Evolutionary conservation across 2,329 filamentous ascomycete species (phyloP), one percentile per base, ranked within the genome.

Genomic region (Thyridium curvatum): DNA sequence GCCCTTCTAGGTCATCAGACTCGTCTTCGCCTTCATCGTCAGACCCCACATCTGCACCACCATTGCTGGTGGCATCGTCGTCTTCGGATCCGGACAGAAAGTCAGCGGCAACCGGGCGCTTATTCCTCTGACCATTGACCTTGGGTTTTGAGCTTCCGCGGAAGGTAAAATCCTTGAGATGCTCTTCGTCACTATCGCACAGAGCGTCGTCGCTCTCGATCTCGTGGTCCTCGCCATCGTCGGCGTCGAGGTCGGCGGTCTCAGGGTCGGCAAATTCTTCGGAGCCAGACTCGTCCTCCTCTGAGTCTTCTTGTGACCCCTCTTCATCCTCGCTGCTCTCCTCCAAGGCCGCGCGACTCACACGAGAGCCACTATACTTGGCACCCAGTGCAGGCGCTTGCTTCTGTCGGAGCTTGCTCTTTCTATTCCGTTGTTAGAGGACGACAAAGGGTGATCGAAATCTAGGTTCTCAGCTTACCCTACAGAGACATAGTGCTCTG

Each of bases 401-500:
- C 41, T 79, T 79, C 55, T 86, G 82, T 47, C 88, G 80, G 49
- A 96, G 68, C 58, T 86, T 91, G 65, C 84, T 93, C 69, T 90
- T 93, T 15, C 81, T 83, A 44, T 44, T 16, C 18, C 10, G 32
- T 32, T 18, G n/a, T 38, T 28, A 47, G 40, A 18, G 37, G 30
- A 10, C 35, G 32, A 10, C 8, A 14, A 6, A 12, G 37, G 37
- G 18, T 7, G 9, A n/a, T n/a, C 18, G 21, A 14, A 2, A 36
- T 18, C 32, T 33, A 4, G 9, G 30, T 5, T 35, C 35, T 46
- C 16, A 16, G 38, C 69, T 40, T 66, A 84, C 72, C 82, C 84
- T 26, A 95, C 86, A 38, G 74, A 63, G 32, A 85, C 75, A 56
- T 97, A 97, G 58, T 97, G 91, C 52, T 95, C 91, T 26, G 90